phyloP scores from a whole-genome alignment of 164 flowering plant species.

The Pachysandra terminalis region DNA sequence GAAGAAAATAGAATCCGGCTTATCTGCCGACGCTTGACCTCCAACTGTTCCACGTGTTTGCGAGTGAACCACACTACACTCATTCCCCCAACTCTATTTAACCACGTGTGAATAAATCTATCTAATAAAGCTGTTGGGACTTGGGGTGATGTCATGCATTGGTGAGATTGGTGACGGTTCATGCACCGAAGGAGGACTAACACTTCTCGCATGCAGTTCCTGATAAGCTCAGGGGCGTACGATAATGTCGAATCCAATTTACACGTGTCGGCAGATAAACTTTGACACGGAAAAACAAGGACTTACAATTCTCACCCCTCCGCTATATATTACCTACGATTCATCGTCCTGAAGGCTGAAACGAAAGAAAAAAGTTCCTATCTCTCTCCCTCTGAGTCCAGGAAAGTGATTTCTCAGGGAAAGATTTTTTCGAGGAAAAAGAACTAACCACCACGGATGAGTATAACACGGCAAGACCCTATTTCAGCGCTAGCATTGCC shows the following conservation, averaged over 20 bases:
- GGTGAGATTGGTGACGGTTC: constrained; percentile 24
- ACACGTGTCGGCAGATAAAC: constrained; percentile 24
- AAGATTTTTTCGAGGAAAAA: not conserved
- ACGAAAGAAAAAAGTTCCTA: too few species aligned
- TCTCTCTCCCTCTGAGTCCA: too few species aligned
- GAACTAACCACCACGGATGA: not conserved
- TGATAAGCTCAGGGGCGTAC: constrained; percentile 36
- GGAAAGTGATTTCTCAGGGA: too few species aligned
- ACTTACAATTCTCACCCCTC: too few species aligned
- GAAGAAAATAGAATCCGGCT: constrained; percentile 19
- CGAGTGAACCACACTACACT: constrained; percentile 6
- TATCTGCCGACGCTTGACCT: constrained; percentile 13
- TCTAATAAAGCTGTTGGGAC: too few species aligned
- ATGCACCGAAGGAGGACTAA: constrained; percentile 18
- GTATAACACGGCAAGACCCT: constrained; percentile 3
- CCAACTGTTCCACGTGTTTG: constrained; percentile 19
- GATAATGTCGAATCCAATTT: constrained; percentile 4
- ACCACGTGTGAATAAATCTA: constrained; percentile 19
- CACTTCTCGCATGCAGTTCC: not conserved
- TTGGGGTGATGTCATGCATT: too few species aligned
- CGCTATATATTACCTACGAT: too few species aligned
- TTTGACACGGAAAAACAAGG: too few species aligned
- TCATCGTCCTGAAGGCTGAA: too few species aligned
- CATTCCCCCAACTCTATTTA: constrained; percentile 17
- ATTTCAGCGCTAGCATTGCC: constrained; percentile 8